These are phyloP conservation scores for Emydomyces testavorans DNA, from an alignment of 2,329 filamentous ascomycete species.

Conservation along the genomic window DNA sequence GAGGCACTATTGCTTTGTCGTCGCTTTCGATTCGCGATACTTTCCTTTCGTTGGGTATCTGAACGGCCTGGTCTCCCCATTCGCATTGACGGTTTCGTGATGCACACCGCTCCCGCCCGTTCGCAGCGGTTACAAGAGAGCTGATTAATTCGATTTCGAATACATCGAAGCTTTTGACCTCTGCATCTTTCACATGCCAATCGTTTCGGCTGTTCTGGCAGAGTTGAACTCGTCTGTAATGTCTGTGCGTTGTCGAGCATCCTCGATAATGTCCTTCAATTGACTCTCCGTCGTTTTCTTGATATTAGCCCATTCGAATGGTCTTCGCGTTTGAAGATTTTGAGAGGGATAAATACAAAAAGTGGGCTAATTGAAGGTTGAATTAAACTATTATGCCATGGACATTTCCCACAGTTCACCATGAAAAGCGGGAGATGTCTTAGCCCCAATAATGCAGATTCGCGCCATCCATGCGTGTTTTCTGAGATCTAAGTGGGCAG, in stretches of 20 bases:
- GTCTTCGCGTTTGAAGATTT: neutral
- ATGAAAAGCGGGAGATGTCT: neutral
- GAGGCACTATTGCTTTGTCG: neutral
- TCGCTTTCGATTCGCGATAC: slow-evolving; percentile 6
- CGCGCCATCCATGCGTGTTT: slow-evolving; percentile 2
- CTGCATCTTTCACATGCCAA: slow-evolving; percentile 11
- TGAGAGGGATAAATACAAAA: neutral
- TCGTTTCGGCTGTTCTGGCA: slow-evolving; percentile 8
- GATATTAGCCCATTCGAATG: neutral
- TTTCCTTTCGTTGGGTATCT: slow-evolving; percentile 8
- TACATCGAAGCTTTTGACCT: slow-evolving; percentile 10
- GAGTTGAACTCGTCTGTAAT: neutral
- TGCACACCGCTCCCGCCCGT: slow-evolving; percentile 9
- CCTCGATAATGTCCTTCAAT: neutral
- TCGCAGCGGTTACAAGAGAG: slow-evolving; percentile 9
- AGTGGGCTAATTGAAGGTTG: neutral
- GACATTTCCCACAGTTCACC: neutral
- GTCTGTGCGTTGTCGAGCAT: slow-evolving; percentile 1
- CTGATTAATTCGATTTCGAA: slow-evolving; percentile 8
- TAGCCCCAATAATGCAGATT: neutral
- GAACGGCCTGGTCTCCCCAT: slow-evolving; percentile 10
- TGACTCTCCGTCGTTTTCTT: neutral
- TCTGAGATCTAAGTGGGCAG: neutral
- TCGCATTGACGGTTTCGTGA: slow-evolving; percentile 9
- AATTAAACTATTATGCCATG: neutral